Evolutionary conservation across 306 rosid species (phyloP).

Genomic region (Rubus parviflorus): DNA sequence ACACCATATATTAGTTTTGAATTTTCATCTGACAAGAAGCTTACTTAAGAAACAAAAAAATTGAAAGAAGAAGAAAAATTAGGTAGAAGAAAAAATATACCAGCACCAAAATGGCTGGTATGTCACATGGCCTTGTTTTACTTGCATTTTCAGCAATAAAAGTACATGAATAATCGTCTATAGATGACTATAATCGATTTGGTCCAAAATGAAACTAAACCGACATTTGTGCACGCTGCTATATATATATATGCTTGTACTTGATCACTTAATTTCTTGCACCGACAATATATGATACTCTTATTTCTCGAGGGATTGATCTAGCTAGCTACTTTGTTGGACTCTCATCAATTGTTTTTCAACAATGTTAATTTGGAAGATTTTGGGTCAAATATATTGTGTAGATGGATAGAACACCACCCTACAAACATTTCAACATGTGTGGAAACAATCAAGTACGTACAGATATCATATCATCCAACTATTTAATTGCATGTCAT

Average conservation of each 20-base stretch:
- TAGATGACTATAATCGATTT: neutral
- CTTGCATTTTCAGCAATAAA: neutral
- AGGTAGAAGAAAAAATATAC: too few relatives aligned
- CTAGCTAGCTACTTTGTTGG: neutral
- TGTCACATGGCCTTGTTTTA: slow-evolving; percentile 8
- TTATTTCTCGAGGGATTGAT: neutral
- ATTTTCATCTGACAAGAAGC: neutral
- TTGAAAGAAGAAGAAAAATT: neutral
- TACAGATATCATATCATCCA: neutral
- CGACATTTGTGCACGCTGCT: neutral
- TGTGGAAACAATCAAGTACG: neutral
- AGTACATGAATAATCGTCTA: neutral
- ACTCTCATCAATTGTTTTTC: neutral
- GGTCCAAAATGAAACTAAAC: neutral
- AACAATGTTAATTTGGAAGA: neutral
- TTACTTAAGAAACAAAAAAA: neutral
- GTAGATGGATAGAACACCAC: neutral
- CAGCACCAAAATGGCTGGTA: neutral
- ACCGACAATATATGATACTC: slow-evolving; percentile 1
- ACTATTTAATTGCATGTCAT: neutral
- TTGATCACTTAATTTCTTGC: neutral
- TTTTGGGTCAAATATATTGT: slow-evolving; percentile 7
- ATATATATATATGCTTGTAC: neutral
- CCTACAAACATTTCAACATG: neutral
- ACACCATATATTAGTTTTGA: slow-evolving; percentile 1